phyloP scores from a whole-genome alignment of 345 rosid genomes.

The Hibiscus tridactylites region DNA sequence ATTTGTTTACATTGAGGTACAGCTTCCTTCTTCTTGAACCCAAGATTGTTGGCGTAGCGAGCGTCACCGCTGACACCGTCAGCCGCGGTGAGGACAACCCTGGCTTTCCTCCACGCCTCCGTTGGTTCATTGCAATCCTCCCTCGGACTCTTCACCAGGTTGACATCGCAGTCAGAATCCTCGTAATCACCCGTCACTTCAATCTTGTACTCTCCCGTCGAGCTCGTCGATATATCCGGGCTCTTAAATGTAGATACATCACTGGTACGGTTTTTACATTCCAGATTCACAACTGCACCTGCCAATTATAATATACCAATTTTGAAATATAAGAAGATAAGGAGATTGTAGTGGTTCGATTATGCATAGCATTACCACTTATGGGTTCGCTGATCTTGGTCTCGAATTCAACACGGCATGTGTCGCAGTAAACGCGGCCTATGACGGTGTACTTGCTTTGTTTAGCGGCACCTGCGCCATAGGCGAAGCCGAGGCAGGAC shows the following conservation, averaged over 20 bases:
- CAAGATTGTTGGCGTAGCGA: slow-evolving; percentile 24
- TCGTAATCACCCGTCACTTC: slow-evolving; percentile 24
- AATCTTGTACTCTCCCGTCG: slow-evolving; percentile 13
- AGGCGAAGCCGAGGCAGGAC: slow-evolving; percentile 7
- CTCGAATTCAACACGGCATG: slow-evolving; percentile 1
- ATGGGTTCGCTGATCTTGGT: neutral
- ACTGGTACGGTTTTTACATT: neutral
- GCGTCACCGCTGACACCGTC: neutral
- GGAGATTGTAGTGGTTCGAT: neutral
- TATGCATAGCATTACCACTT: neutral
- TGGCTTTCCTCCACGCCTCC: slow-evolving; percentile 1
- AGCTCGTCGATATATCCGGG: neutral
- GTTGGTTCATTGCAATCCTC: slow-evolving; percentile 16
- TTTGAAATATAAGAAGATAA: neutral
- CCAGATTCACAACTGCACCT: neutral
- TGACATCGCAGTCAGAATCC: slow-evolving; percentile 25
- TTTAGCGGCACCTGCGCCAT: neutral
- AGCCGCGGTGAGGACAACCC: slow-evolving; percentile 13
- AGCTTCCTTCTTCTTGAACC: slow-evolving; percentile 22
- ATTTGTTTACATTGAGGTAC: slow-evolving; percentile 9
- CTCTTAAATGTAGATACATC: neutral
- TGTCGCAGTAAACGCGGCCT: slow-evolving; percentile 13
- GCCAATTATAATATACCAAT: neutral
- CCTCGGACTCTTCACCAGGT: slow-evolving; percentile 4
- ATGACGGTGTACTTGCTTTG: neutral